phyloP scores from a whole-genome alignment of 2,329 filamentous ascomycete species.

The Plenodomus biglobosus region DNA sequence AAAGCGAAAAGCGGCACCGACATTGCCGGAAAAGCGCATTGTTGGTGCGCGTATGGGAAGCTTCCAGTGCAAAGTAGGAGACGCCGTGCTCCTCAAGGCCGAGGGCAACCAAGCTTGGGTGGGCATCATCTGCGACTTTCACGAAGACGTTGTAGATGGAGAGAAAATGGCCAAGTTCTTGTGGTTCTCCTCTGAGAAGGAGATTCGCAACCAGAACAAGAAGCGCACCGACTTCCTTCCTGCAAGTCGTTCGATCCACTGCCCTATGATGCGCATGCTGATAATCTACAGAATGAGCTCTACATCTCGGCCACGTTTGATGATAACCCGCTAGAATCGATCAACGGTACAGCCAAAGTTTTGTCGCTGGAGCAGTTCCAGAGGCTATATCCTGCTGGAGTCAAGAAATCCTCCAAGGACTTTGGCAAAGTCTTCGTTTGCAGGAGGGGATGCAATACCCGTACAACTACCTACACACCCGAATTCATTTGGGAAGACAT shows the following conservation, averaged over 20 bases:
- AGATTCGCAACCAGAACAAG: slow-evolving; percentile 80
- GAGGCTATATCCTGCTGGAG: slow-evolving; percentile 69
- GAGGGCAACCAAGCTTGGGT: slow-evolving; percentile 92
- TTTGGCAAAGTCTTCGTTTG: slow-evolving; percentile 88
- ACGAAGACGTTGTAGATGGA: slow-evolving; percentile 60
- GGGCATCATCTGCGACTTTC: slow-evolving; percentile 81
- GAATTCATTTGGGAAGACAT: slow-evolving; percentile 92
- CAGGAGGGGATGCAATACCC: slow-evolving; percentile 82
- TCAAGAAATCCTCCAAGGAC: slow-evolving; percentile 71
- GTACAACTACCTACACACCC: slow-evolving; percentile 86
- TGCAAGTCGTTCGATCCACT: slow-evolving; percentile 47
- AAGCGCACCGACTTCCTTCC: slow-evolving; percentile 78
- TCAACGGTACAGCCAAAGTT: slow-evolving; percentile 84
- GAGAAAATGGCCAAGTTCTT: slow-evolving; percentile 83
- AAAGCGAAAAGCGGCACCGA: slow-evolving; percentile 34
- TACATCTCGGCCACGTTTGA: slow-evolving; percentile 90
- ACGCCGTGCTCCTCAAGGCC: slow-evolving; percentile 83
- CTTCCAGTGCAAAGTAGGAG: slow-evolving; percentile 79
- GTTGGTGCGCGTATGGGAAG: slow-evolving; percentile 78
- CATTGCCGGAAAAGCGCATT: slow-evolving; percentile 54
- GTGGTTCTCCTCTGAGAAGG: slow-evolving; percentile 93
- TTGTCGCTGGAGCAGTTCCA: slow-evolving; percentile 72
- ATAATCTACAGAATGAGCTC: slow-evolving; percentile 69
- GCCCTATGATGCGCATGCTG: slow-evolving; percentile 12
- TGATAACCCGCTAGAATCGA: slow-evolving; percentile 79